phyloP scores from a whole-genome alignment of 2,329 filamentous ascomycete genomes.

The Xylariales sp. region DNA sequence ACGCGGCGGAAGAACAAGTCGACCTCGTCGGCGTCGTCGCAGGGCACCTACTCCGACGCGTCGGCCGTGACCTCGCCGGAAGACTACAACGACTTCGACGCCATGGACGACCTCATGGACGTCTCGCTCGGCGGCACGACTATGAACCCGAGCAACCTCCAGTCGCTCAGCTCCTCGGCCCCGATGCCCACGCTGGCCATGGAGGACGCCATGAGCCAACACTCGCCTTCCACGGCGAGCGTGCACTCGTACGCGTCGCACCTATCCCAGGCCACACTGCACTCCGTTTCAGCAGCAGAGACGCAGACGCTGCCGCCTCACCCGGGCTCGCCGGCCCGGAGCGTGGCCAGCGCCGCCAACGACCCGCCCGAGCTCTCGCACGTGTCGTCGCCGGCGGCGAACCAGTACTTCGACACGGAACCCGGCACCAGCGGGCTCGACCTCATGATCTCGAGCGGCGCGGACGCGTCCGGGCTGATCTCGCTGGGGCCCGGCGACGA shows the following conservation, averaged over 20 bases:
- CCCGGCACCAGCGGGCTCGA: conserved; percentile 51
- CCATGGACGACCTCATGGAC: conserved; percentile 63
- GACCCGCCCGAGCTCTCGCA: conserved; percentile 71
- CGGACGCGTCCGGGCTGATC: conserved; percentile 49
- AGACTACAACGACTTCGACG: conserved; percentile 54
- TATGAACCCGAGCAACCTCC: conserved; percentile 54
- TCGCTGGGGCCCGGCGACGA: conserved; percentile 56
- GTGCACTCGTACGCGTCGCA: conserved; percentile 61
- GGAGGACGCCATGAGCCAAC: conserved; percentile 47
- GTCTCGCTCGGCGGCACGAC: conserved; percentile 54
- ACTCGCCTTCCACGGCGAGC: conserved; percentile 58
- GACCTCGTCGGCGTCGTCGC: conserved; percentile 61
- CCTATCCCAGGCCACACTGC: conserved; percentile 48
- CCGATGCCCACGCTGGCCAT: conserved; percentile 53
- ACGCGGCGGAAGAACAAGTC: conserved; percentile 69
- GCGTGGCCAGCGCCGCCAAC: conserved; percentile 63
- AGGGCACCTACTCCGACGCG: conserved; percentile 68
- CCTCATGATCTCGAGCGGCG: conserved; percentile 49
- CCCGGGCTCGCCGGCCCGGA: conserved; percentile 54
- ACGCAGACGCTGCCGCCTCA: conserved; percentile 44
- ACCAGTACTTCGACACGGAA: conserved; percentile 62
- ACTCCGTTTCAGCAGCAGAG: conserved; percentile 53
- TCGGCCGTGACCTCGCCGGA: conserved; percentile 65
- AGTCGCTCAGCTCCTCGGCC: conserved; percentile 50
- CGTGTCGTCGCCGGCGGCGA: conserved; percentile 66